Conservation (phyloP, 139 green algal genomes). For the Tetraselmis striata region DNA sequence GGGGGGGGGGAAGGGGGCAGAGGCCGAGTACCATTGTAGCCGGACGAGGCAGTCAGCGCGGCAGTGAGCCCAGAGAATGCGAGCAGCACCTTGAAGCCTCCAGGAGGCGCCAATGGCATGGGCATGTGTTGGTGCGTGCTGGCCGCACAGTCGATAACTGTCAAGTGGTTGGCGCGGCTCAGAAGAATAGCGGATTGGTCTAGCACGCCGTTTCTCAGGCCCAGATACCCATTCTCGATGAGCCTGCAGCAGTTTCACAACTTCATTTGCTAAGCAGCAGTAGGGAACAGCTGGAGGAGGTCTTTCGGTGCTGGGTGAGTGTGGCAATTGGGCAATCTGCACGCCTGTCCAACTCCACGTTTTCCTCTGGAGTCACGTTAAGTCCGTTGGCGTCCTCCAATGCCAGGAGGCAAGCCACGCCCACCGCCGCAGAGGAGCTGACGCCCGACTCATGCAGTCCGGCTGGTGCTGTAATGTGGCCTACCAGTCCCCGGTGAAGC, state of each 20-base stretch:
- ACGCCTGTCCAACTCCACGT: conserved; percentile 11
- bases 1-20: background rate
- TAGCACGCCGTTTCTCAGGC: conserved; percentile 23
- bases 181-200: conserved; percentile 24
- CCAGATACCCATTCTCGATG: conserved; percentile 29
- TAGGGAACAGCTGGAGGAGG: too few species aligned
- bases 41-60: conserved; percentile 11
- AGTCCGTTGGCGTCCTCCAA: conserved; percentile 5
- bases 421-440: conserved; percentile 4
- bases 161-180: conserved; percentile 3
- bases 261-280: too few species aligned
- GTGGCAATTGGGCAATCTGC: too few species aligned
- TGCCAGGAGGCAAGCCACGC: conserved; percentile 6
- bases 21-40: conserved; percentile 18
- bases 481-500: background rate
- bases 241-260: conserved; percentile 14
- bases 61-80: conserved; percentile 25
- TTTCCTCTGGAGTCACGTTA: background rate
- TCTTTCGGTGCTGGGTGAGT: too few species aligned
- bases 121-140: background rate
- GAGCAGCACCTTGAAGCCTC: conserved; percentile 13
- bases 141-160: conserved; percentile 18
- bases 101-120: background rate
- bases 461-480: background rate
- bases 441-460: background rate